Base-by-base conservation (phyloP, 164 flowering plant genomes). In the Magnolia officinalis region DNA sequence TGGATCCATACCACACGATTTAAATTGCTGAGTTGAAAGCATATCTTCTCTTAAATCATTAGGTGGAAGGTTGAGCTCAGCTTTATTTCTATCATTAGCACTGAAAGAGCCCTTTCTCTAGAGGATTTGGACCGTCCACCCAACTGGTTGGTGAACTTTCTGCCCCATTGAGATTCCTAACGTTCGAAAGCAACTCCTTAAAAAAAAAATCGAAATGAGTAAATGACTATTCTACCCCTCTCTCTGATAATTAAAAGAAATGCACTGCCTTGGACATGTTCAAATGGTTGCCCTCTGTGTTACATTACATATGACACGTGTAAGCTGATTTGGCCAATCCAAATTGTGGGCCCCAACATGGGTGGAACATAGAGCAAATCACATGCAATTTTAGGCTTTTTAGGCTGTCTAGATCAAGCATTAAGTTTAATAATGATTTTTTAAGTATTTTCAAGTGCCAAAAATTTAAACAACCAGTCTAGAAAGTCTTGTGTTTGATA, bases 131-230 rank as follows among this genome's bases (percentile, higher is more conserved):
- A 82, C 76, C 20, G 70, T 50, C 63, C 75, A 76, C 76, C 81
- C 67, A 81, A 74, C 77, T 31, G 76, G 81, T 76, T 70, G 81
- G 80, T 82, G 77, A 49, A 73, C 16, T 64, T 29, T 31, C 50
- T 4, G 14, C 19, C 67, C 19, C 45, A 67, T 26, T 67, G 45
- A 29, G 9, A 14, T 24, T 24, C 50, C 18, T 8, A 6, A 26
- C n/a, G 50, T 0, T 31, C 5, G 45, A 16, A 29, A 67, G 31
- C n/a, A 16, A 37, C 45, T 4, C 45, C 4, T 31, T 31, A 31
- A 31, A 37, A 37, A 37, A 37, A 37, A 37, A 37, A 37, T 37
- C 45, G 45, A 37, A 37, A 65, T 23, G 26, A 21, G 16, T 64
- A 6, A 45, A 45, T 61, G 2, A 23, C 74, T 45, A 70, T 66